Evolutionary conservation across 2,329 filamentous ascomycete species (phyloP), one percentile per base, ranked within the genome.

Genomic region (Microsporum audouinii): DNA sequence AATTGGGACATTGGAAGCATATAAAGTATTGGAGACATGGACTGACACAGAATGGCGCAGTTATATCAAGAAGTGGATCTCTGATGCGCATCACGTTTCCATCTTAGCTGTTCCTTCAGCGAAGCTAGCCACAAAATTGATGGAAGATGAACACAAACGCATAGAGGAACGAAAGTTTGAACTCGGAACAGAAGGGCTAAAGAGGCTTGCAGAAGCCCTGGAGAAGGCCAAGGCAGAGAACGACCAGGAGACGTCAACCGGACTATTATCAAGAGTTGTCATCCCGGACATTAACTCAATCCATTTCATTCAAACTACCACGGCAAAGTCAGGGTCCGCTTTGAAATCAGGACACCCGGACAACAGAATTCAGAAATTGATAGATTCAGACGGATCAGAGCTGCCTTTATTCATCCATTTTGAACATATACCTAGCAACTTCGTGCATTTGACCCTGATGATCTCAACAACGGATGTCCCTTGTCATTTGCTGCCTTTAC

Each of bases 341-440:
- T 82, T 85, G 67, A 80, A 84, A 64, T 77, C 91, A 57, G 91
- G 91, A 0, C 76, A 80, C 29, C 79, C 82, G 0, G 76, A 85
- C 34, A 92, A 89, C 66, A 72, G 81, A 2, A 83, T 89, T 3
- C 94, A 99, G 72, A 80, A 84, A 63, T 75, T 86, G 57, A 84
- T 99, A 57, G 89, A 97, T 70, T 77, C 80, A 12, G 84, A 89
- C 45, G 79, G 82, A 41, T 73, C 78, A 5, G 78, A 80, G 14
- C 71, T 86, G n/a, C 88, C 90, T 0, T 78, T 97, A 1, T 99
- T 96, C 74, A 81, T 99, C n/a, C 92, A 99, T 74, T 99, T 95
- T 66, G 94, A 99, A 74, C 87, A 96, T 69, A 91, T 97, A 12
- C 87, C 88, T 1, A 95, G 89, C 62, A 95, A 90, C 70, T 99